These are phyloP conservation scores for Chiua sp. DNA, from an alignment of 1,284 basidiomycete genomes.

Conservation along the genomic window DNA sequence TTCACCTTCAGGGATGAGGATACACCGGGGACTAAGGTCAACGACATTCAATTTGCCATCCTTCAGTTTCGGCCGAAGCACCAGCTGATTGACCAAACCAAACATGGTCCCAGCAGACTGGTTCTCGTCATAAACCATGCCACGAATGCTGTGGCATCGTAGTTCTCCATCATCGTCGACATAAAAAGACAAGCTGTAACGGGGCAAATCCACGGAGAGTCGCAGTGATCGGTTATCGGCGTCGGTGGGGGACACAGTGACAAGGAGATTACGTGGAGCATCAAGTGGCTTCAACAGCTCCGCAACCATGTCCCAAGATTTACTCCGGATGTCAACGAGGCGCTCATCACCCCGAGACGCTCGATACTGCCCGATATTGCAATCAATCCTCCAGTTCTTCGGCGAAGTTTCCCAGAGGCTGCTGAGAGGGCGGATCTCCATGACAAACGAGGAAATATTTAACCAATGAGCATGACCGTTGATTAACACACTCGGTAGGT, in stretches of 20 bases:
- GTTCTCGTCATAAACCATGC: slow-evolving; percentile 30
- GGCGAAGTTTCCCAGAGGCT: slow-evolving; percentile 27
- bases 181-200: slow-evolving; percentile 43
- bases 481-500: slow-evolving; percentile 42
- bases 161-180: slow-evolving; percentile 32
- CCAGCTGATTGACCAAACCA: slow-evolving; percentile 43
- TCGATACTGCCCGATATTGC: slow-evolving; percentile 4
- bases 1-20: slow-evolving; percentile 49
- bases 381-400: slow-evolving; percentile 26
- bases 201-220: slow-evolving; percentile 45
- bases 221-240: slow-evolving; percentile 8
- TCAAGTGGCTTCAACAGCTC: slow-evolving; percentile 35
- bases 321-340: slow-evolving; percentile 4
- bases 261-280: slow-evolving; percentile 28
- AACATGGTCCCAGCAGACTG: slow-evolving; percentile 33
- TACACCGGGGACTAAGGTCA: slow-evolving; percentile 26
- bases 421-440: slow-evolving; percentile 43
- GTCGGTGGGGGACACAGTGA: slow-evolving; percentile 13
- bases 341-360: slow-evolving; percentile 22
- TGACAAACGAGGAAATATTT: slow-evolving; percentile 25
- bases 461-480: slow-evolving; percentile 46
- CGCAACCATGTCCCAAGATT: slow-evolving; percentile 30
- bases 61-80: slow-evolving; percentile 37
- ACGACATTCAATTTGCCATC: not conserved
- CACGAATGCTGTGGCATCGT: slow-evolving; percentile 28